Evolutionary conservation across 495 filamentous ascomycete species (phyloP).

Genomic region (Thermothielavioides terrestris): DNA sequence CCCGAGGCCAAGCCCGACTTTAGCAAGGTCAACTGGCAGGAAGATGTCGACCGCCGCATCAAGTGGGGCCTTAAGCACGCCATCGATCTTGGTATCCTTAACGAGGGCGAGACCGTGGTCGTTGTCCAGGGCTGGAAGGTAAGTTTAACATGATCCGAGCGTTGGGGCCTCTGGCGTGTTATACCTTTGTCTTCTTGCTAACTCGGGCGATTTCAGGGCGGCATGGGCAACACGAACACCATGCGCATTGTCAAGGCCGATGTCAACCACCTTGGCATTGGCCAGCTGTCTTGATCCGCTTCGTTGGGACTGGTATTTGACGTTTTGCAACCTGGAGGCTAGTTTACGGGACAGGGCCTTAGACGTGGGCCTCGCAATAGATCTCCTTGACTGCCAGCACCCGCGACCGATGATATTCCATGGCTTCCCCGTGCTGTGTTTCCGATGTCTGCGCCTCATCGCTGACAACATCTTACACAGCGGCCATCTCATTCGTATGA

Average conservation of each 20-base stretch:
- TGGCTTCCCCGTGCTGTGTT: neutral
- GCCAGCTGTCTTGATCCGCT: conserved; percentile 9
- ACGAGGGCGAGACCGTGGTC: conserved; percentile 74
- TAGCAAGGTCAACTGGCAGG: conserved; percentile 80
- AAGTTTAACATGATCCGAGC: neutral
- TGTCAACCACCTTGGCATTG: conserved; percentile 40
- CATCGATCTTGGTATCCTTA: conserved; percentile 73
- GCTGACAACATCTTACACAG: too few relatives aligned
- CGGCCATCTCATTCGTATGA: too few relatives aligned
- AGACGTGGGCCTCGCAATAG: conserved; percentile 3
- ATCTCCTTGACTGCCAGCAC: neutral
- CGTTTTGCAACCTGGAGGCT: too few relatives aligned
- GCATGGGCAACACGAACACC: conserved; percentile 97
- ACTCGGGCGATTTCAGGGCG: conserved; percentile 49
- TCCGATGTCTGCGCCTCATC: neutral
- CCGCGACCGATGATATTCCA: too few relatives aligned
- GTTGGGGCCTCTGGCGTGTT: neutral
- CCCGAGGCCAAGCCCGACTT: conserved; percentile 91
- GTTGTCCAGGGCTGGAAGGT: conserved; percentile 89
- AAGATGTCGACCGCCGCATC: conserved; percentile 93
- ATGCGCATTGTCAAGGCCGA: conserved; percentile 51
- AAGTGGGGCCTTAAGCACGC: conserved; percentile 88
- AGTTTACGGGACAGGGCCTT: neutral
- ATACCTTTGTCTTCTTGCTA: neutral
- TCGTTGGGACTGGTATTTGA: neutral